A percentile compares a stretch with the other conserved stretches of the same genome.
phyloP scores from a whole-genome alignment of 164 flowering plant genomes.

The Litsea cubeba region DNA sequence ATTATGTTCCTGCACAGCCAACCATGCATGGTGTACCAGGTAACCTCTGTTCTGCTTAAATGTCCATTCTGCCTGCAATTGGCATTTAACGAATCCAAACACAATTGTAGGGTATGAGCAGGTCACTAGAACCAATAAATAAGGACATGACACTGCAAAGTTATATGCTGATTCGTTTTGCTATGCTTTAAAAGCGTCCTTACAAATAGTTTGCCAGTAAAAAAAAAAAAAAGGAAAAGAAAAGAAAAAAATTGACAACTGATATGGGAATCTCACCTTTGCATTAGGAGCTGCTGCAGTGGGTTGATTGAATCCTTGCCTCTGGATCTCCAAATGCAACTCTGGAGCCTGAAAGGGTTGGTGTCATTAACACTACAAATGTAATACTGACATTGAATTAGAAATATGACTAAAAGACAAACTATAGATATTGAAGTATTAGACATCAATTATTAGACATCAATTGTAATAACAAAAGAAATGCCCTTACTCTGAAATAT shows the following conservation, averaged over 20 bases:
- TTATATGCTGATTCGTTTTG: too few species aligned
- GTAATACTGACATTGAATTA: background rate
- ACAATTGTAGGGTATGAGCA: background rate
- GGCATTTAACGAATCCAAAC: background rate
- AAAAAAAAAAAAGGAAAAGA: background rate
- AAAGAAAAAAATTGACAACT: background rate
- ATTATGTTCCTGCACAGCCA: background rate
- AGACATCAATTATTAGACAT: too few species aligned
- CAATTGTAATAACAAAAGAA: too few species aligned
- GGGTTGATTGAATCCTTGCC: slow-evolving; percentile 1
- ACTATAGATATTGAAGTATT: too few species aligned
- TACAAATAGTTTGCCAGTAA: background rate
- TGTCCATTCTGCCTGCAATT: background rate
- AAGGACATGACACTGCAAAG: background rate
- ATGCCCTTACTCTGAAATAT: too few species aligned
- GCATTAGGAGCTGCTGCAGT: slow-evolving; percentile 2
- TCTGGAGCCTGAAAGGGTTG: slow-evolving; percentile 4
- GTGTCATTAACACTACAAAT: too few species aligned
- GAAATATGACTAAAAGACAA: too few species aligned
- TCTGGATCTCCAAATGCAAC: slow-evolving; percentile 6
- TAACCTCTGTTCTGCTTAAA: background rate
- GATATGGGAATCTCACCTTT: slow-evolving; percentile 4
- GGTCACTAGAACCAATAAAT: background rate
- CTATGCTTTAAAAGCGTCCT: background rate
- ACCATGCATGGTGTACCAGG: background rate